phyloP scores from a whole-genome alignment of 1,139 yeast genomes.

The Pichia norvegensis region DNA sequence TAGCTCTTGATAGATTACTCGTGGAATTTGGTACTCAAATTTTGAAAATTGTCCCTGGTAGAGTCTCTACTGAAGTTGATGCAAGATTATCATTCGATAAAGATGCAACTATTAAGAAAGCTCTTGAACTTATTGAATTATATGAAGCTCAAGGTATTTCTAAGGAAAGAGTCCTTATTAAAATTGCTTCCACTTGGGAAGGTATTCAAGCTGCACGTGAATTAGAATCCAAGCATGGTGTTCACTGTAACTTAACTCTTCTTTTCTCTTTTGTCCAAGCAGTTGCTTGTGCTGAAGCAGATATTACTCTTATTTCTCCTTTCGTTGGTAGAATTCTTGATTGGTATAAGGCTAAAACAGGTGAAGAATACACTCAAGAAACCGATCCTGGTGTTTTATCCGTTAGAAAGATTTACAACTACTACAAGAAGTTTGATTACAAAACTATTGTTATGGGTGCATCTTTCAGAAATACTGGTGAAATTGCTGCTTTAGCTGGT shows the following conservation, averaged over 20 bases:
- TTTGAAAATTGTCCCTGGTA: conserved; percentile 92
- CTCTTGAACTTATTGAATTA: conserved; percentile 75
- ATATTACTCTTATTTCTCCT: conserved; percentile 93
- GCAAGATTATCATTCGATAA: conserved; percentile 95
- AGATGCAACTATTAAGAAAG: conserved; percentile 88
- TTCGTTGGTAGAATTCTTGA: conserved; percentile 98
- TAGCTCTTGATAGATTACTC: conserved; percentile 85
- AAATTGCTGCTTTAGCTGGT: conserved; percentile 95
- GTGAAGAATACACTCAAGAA: conserved; percentile 74
- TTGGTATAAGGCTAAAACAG: conserved; percentile 95
- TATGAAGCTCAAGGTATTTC: conserved; percentile 77
- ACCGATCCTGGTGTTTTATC: conserved; percentile 95
- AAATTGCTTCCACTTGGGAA: conserved; percentile 98
- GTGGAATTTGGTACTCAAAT: conserved; percentile 96
- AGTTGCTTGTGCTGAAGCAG: conserved; percentile 98
- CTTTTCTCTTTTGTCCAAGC: conserved; percentile 95
- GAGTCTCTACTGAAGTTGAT: conserved; percentile 98
- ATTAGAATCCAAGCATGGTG: conserved; percentile 81
- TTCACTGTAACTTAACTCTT: conserved; percentile 93
- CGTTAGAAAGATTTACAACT: conserved; percentile 84
- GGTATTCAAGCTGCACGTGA: conserved; percentile 98
- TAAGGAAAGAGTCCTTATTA: conserved; percentile 87
- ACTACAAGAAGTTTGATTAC: conserved; percentile 96
- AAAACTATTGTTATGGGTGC: conserved; percentile 99
- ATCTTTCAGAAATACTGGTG: conserved; percentile 96